Base-by-base conservation (phyloP, 108 stramenopile species). In the Parietichytrium sp. region DNA sequence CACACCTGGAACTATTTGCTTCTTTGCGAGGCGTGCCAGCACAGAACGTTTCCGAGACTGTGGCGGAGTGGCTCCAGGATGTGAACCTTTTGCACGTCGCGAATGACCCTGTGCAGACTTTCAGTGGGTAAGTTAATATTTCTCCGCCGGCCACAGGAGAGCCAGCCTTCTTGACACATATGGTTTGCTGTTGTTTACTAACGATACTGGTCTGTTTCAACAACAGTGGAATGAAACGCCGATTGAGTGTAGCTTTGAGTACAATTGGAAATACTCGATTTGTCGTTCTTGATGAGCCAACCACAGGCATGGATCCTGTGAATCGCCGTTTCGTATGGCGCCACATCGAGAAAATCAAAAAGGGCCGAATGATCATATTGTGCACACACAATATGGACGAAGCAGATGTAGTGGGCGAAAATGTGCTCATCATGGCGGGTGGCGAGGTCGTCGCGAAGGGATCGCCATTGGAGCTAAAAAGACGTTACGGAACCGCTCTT, bases 381-480 rank as follows among this genome's bases (percentile, higher is more conserved):
- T 89, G 86, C 23, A 90, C 92, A 12, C 92, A 92, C 52, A 86
- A 85, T 50, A 90, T 88, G 85, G 91, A 89, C 55, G 89, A 82
- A 54, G 80, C 87, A 20, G 89, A 91, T 26, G 89, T 90, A 29
- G 83, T 91, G 31, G 87, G 87, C 55, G 77, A 78, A 23, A 78
- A 89, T 33, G 88, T 91, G 52, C 90, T 87, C 50, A 90, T 92
- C 83, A 89, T 91, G 90, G 89, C 83, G n/a, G 78, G 80, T 29
- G 91, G 91, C 3, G 87, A 83, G 47, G 48, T 92, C 29, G 47
- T 83, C n/a, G 87, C 86, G 72, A 49, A 90, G 25, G 91, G 91
- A 27, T 51, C 78, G 49, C 81, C 86, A 23, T 88, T 89, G 84
- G 88, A 88, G 79, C 87, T 92, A 55, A 92, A 92, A 84, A 48